A percentile compares a stretch with the other conserved stretches of the same genome.
Conservation (phyloP, 148 eudicot genomes). For the Fagopyrum homotropicum region DNA sequence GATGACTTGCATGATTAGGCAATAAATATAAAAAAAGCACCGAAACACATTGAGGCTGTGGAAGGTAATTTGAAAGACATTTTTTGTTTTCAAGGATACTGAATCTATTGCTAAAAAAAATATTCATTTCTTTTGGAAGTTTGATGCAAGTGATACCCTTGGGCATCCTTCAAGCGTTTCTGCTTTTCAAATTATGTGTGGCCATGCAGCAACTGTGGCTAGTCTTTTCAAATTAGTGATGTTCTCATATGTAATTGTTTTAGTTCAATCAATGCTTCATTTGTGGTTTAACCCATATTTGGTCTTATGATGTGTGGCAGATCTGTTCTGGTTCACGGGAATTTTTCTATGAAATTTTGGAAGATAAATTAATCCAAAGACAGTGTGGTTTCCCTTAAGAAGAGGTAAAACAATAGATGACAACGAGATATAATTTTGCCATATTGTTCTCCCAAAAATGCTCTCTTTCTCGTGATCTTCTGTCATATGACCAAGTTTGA, state of each 20-base stretch:
- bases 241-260: background rate
- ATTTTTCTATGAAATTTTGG: constrained; percentile 78
- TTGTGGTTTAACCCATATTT: background rate
- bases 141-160: constrained; percentile 34
- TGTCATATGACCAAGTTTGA: too few relatives aligned
- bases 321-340: constrained; percentile 98
- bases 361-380: constrained; percentile 43
- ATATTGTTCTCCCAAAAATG: too few relatives aligned
- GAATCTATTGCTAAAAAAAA: too few relatives aligned
- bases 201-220: constrained; percentile 81
- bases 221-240: constrained; percentile 39
- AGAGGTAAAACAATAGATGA: constrained; percentile 57
- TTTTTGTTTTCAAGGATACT: too few relatives aligned
- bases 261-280: background rate
- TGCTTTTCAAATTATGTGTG: constrained; percentile 67
- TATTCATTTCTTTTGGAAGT: constrained; percentile 40
- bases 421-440: too few relatives aligned
- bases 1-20: background rate
- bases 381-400: constrained; percentile 55
- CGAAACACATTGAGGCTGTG: constrained; percentile 39
- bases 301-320: constrained; percentile 27
- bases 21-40: background rate
- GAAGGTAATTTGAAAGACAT: too few relatives aligned
- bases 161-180: constrained; percentile 38
- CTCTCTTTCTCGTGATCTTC: too few relatives aligned